phyloP scores from a whole-genome alignment of 2,329 filamentous ascomycete species.

The Apiospora koreana region DNA sequence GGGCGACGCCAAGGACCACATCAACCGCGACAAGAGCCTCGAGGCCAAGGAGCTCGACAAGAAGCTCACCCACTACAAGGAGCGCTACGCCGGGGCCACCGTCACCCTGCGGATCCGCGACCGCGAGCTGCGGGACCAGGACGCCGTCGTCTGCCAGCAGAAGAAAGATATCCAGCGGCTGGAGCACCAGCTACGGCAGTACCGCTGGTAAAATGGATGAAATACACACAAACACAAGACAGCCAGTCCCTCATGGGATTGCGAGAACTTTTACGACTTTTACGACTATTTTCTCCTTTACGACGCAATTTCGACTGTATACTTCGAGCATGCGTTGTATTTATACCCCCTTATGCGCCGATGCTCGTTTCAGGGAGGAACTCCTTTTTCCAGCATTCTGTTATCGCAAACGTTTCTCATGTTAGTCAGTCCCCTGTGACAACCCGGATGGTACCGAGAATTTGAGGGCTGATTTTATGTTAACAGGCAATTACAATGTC shows the following conservation, averaged over 20 bases:
- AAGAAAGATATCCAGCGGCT: conserved; percentile 16
- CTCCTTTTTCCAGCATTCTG: background rate
- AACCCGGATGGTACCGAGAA: background rate
- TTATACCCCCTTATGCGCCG: background rate
- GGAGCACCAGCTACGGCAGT: conserved; percentile 13
- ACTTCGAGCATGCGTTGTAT: background rate
- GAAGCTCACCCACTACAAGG: conserved; percentile 17
- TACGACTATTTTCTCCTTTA: background rate
- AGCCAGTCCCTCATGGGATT: background rate
- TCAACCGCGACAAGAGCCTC: conserved; percentile 10
- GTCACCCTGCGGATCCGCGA: conserved; percentile 15
- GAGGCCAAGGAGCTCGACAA: conserved; percentile 18
- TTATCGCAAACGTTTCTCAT: background rate
- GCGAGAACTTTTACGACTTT: background rate
- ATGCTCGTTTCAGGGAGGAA: background rate
- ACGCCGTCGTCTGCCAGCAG: conserved; percentile 21
- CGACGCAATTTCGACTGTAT: background rate
- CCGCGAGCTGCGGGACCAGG: conserved; percentile 15
- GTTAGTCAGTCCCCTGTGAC: background rate
- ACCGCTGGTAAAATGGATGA: background rate
- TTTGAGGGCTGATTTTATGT: background rate
- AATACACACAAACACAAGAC: background rate
- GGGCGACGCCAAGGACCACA: conserved; percentile 14
- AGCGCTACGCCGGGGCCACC: conserved; percentile 15
- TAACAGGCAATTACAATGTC: background rate